These are phyloP conservation scores for Spirogloea muscicola DNA, from an alignment of 139 green algal species.

Conservation along the genomic window DNA sequence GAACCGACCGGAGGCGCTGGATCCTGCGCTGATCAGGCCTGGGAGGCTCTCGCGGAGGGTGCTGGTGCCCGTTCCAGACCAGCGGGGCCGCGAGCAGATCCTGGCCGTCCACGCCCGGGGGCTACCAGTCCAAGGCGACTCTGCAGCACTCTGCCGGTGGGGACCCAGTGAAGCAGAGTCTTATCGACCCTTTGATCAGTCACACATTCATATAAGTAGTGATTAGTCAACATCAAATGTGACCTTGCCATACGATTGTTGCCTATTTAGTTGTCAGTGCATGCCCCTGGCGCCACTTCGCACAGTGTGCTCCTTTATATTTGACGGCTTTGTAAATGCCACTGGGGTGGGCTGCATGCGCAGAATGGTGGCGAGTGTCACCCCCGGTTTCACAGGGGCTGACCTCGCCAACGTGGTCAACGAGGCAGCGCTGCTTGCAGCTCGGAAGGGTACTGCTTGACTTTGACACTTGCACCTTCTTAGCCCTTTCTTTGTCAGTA, in stretches of 20 bases:
- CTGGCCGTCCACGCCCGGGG: conserved; percentile 48
- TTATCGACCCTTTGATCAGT: too few relatives aligned
- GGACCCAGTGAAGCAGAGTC: too few relatives aligned
- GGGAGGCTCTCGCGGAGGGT: conserved; percentile 49
- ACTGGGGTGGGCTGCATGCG: conserved; percentile 20
- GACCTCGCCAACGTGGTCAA: conserved; percentile 99
- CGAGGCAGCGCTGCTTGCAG: conserved; percentile 95
- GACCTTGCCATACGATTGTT: too few relatives aligned
- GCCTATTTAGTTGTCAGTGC: too few relatives aligned
- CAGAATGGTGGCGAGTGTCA: conserved; percentile 70
- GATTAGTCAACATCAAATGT: too few relatives aligned
- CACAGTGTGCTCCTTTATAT: too few relatives aligned
- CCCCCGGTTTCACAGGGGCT: conserved; percentile 87
- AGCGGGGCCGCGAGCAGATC: conserved; percentile 46
- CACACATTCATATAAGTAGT: conserved; percentile 84
- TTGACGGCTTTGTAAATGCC: too few relatives aligned
- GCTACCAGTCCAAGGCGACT: conserved; percentile 14
- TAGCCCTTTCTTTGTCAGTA: too few relatives aligned
- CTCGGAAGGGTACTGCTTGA: conserved; percentile 72
- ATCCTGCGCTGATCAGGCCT: conserved; percentile 35
- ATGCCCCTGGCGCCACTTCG: too few relatives aligned
- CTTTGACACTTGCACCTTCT: too few relatives aligned
- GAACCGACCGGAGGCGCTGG: conserved; percentile 47
- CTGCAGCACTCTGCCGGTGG: too few relatives aligned
- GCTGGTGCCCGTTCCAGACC: conserved; percentile 44